Evolutionary conservation across 495 filamentous ascomycete genomes (phyloP), one percentile per base, ranked within the genome.

Genomic region (Trichoderma virens): DNA sequence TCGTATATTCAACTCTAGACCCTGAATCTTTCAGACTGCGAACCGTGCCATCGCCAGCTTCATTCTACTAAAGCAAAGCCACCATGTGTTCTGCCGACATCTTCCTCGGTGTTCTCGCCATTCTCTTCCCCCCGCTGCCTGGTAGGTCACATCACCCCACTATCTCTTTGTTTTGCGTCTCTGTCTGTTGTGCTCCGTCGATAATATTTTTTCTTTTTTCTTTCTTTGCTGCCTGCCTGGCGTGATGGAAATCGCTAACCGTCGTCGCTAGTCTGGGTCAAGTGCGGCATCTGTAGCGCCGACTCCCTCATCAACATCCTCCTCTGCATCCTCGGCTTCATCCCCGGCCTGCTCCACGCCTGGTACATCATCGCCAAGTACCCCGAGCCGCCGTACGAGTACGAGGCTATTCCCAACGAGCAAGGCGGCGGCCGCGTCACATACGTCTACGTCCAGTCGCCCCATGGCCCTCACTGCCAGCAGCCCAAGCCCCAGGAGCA

Each of bases 281-380:
- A 98, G 78, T 76, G 85, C 72, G 94, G 94, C 68, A 83, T 98
- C 78, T 98, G 94, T 82, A 89, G 86, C 63, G 92, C 90, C 45
- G 95, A 98, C 82, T 91, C 88, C 31, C 67, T 98, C 72, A 97
- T 98, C 81, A 98, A 98, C 79, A 84, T 98, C 74, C 88, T 91
- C 62, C 91, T 98, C 67, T 93, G 88, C 78, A 78, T 84, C 59
- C 89, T 98, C 54, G 93, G 95, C 75, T 95, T 85, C 75, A 67
- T 98, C 67, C 94, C 94, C 25, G 94, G 94, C 62, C 86, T 98
- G 28, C 76, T 98, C 7, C 94, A 98, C 76, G 84, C 94, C 71
- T 98, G 93, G 93, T 98, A 98, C 85, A 97, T 98, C 76, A 96
- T 98, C 80, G 79, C 88, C 72, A 88, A 89, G 72, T 91, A 89